Evolutionary conservation across 345 rosid species (phyloP).

Genomic region (Rhodamnia rubescens): DNA sequence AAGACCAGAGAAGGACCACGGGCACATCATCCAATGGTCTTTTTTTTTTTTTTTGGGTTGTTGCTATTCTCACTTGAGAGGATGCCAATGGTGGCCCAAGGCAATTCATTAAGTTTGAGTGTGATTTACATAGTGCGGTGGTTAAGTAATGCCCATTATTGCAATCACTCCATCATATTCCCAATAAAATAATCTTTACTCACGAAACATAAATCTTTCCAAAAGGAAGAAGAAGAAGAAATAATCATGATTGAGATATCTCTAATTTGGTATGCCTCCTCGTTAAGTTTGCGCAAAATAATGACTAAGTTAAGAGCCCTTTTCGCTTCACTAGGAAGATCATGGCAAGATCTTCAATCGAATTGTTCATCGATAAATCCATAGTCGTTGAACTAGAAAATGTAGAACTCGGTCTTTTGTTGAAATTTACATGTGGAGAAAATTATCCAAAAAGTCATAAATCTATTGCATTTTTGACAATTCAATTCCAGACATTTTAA

Average conservation of each 20-base stretch:
- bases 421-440: not conserved
- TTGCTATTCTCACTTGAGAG: not conserved
- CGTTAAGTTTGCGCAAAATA: not conserved
- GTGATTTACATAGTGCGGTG: not conserved
- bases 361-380: not conserved
- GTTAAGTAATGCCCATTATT: not conserved
- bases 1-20: not conserved
- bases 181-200: not conserved
- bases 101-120: not conserved
- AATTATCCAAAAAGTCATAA: too few species aligned
- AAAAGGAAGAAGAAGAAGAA: not conserved
- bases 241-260: not conserved
- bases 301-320: not conserved
- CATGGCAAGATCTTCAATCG: accelerated
- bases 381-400: not conserved
- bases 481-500: too few species aligned
- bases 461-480: too few species aligned
- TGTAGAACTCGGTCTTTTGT: not conserved
- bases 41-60: not conserved
- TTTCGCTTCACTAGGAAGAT: not conserved
- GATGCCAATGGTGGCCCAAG: not conserved
- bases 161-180: not conserved
- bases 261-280: not conserved
- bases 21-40: not conserved
- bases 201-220: not conserved